A percentile compares a stretch with the other conserved stretches of the same genome.
These are phyloP conservation scores for Paracorniculantispora psalliotae DNA, from an alignment of 2,329 filamentous ascomycete species.

Conservation along the genomic window DNA sequence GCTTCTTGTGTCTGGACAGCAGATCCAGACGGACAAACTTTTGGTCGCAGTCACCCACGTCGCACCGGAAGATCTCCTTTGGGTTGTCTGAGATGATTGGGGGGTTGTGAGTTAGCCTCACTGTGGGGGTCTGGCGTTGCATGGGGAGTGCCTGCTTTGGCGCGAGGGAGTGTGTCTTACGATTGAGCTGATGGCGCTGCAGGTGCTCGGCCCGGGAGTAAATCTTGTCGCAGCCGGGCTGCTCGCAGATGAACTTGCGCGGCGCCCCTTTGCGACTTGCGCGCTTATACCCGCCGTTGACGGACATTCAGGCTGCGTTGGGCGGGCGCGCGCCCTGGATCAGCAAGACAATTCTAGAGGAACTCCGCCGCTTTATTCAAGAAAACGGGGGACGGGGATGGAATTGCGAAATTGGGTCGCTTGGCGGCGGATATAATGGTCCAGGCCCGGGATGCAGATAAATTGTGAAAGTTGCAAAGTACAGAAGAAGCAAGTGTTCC, in stretches of 20 bases:
- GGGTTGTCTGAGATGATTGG: slow-evolving; percentile 56
- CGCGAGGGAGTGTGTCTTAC: slow-evolving; percentile 43
- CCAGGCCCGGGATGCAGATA: not conserved
- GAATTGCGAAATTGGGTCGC: not conserved
- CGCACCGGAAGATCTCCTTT: slow-evolving; percentile 74
- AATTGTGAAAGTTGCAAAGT: slow-evolving; percentile 8
- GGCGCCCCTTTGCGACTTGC: slow-evolving; percentile 48
- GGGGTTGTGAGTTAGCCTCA: slow-evolving; percentile 6
- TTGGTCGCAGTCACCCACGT: slow-evolving; percentile 68
- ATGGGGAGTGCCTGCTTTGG: slow-evolving; percentile 8
- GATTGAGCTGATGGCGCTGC: slow-evolving; percentile 76
- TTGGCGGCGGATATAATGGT: not conserved
- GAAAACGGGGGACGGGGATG: not conserved
- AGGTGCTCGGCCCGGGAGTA: slow-evolving; percentile 79
- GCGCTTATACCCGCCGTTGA: slow-evolving; percentile 38
- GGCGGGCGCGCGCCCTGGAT: not conserved
- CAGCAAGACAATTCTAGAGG: not conserved
- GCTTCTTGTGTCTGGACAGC: slow-evolving; percentile 62
- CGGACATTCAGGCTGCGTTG: not conserved
- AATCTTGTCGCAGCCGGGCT: slow-evolving; percentile 69
- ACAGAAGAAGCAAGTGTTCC: not conserved
- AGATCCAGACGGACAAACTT: slow-evolving; percentile 76
- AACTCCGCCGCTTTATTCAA: not conserved
- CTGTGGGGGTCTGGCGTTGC: slow-evolving; percentile 15
- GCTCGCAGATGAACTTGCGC: slow-evolving; percentile 57